Conservation (phyloP, 805 yeast species). For the Candida awuae region DNA sequence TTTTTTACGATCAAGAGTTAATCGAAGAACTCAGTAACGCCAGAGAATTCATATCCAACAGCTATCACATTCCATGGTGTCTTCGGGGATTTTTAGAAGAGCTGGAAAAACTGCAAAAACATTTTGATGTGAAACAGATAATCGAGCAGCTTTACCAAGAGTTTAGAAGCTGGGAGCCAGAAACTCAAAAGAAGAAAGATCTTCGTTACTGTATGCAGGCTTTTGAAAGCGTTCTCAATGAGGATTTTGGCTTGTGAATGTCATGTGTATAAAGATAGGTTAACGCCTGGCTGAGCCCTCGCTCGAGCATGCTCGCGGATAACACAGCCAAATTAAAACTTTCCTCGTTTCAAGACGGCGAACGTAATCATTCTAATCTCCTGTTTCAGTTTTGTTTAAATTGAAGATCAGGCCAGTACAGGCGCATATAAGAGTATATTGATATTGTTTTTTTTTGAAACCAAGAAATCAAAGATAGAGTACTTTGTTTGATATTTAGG, state of each 20-base stretch:
- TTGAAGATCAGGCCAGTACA: no score
- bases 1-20: conserved; percentile 31
- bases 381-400: no score
- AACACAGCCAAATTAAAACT: no score
- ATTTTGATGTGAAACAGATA: conserved; percentile 47
- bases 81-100: conserved; percentile 77
- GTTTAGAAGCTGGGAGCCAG: conserved; percentile 79
- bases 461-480: no score
- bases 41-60: conserved; percentile 61
- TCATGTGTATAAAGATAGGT: neutral
- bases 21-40: conserved; percentile 29
- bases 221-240: conserved; percentile 14
- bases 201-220: conserved; percentile 48
- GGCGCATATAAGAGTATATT: no score
- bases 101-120: conserved; percentile 32
- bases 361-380: no score
- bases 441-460: no score
- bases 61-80: conserved; percentile 89
- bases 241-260: conserved; percentile 9
- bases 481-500: no score
- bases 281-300: no score
- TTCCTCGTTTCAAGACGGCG: no score
- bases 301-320: no score
- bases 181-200: conserved; percentile 68
- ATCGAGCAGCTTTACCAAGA: conserved; percentile 38